Evolutionary conservation across 2,329 filamentous ascomycete genomes (phyloP), one percentile per base, ranked within the genome.

Genomic region (Ceratocystis papillata): DNA sequence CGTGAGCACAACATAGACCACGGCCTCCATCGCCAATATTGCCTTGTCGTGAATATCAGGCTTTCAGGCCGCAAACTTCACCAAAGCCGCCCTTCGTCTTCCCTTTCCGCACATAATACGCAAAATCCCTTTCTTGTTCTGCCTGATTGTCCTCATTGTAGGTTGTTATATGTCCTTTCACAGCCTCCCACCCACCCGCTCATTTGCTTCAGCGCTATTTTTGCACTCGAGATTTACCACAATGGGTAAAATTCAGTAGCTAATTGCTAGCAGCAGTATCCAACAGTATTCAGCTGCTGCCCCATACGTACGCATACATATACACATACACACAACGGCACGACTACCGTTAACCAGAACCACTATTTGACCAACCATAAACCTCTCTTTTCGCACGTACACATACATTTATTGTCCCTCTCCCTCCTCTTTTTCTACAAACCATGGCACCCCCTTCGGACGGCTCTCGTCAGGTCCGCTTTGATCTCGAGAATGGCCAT

Each of bases 391-490:
- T 30, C 15, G 33, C 22, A 33, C 55, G 37, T 37, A 20, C 50
- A 37, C 5, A 30, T 33, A 33, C 7, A n/a, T n/a, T 17, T 6
- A 15, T 8, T n/a, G 7, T 5, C 25, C 25, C 25, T 6, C 22
- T 37, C 5, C 61, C 25, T 41, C n/a, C 45, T 28, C 28, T 48
- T 20, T 33, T 63, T 63, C 4, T 28, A 17, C 44, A n/a, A 17
- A 63, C 25, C 45, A 48, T 63, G 61, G 41, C 44, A 25, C 55
- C 55, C 33, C 25, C 55, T 7, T 37, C 28, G 8, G 61, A 48
- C 41, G 61, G 61, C 61, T n/a, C 41, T n/a, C 61, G 61, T 30
- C 61, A 63, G 33, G 64, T 65, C 17, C 55, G 64, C 15, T 65
- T 65, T 65, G 53, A 65, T n/a, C n/a, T 61, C 20, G 64, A 65